phyloP scores from a whole-genome alignment of 2,329 filamentous ascomycete genomes.

The Ceratocystis diversiconidia region DNA sequence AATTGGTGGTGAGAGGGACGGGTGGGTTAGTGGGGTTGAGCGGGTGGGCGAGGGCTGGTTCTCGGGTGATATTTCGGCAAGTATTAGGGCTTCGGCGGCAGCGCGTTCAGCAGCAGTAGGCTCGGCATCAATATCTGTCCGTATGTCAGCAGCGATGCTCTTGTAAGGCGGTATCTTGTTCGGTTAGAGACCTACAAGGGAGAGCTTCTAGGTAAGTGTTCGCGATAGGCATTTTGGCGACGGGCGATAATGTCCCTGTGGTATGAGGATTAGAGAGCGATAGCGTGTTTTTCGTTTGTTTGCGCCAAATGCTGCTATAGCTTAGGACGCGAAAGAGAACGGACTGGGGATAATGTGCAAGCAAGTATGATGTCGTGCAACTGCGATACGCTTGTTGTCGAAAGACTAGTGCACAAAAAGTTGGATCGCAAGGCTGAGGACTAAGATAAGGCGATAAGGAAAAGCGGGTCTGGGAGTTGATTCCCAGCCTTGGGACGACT shows the following conservation, averaged over 20 bases:
- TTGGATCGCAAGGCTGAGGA: neutral
- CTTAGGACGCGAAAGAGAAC: neutral
- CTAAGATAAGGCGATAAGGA: neutral
- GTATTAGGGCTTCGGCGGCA: slow-evolving; percentile 55
- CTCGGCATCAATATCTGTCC: slow-evolving; percentile 63
- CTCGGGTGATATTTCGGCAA: slow-evolving; percentile 44
- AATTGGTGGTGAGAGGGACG: slow-evolving; percentile 40
- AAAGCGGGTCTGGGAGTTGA: neutral
- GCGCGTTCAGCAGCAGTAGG: slow-evolving; percentile 49
- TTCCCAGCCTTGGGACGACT: neutral
- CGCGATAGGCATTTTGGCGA: slow-evolving; percentile 22
- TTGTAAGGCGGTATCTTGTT: neutral
- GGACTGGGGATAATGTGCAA: neutral
- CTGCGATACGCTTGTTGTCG: neutral
- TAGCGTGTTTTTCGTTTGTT: neutral
- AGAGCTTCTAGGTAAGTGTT: slow-evolving; percentile 57
- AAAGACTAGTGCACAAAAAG: neutral
- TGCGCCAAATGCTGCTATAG: neutral
- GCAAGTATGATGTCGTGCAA: neutral
- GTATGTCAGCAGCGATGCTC: slow-evolving; percentile 10
- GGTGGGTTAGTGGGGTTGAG: slow-evolving; percentile 35
- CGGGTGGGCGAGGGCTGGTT: slow-evolving; percentile 27
- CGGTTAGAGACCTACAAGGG: slow-evolving; percentile 45
- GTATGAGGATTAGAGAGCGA: neutral
- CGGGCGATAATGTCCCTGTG: no score